Evolutionary conservation across 2,329 filamentous ascomycete species (phyloP), one percentile per base, ranked within the genome.

Genomic region (Fusarium oligoseptatum): DNA sequence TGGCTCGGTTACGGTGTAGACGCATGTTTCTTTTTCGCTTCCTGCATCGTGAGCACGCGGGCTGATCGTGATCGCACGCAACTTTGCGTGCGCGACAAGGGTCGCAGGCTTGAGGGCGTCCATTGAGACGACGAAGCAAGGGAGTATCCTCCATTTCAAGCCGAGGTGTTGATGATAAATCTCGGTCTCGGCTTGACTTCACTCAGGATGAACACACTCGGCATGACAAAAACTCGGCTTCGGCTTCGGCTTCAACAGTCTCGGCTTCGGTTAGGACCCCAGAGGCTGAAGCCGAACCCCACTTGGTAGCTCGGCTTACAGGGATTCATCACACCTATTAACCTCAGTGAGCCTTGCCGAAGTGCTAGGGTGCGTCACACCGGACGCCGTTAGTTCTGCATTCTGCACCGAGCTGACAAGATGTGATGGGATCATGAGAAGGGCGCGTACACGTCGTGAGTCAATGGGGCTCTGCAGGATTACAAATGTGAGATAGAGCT

Each of bases 41-140:
- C 56, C 71, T 79, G 69, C 85, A 86, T 41, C 84, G 80, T 43
- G 78, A 77, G 70, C 84, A 86, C 17, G 81, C 69, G 0, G 85
- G 85, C n/a, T 82, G 81, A 0, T 70, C 71, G 64, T 86, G 84
- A 66, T 86, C 84, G 75, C 85, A 86, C 7, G 85, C 84, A 8
- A 86, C 82, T 67, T 86, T 86, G 17, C 84, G 82, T 63, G 80
- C 81, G 12, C 83, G 81, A 63, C 84, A 86, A 27, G 83, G 83
- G 76, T 85, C 80, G 50, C 79, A 80, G 7, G 77, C 76, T 43
- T 80, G 79, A 6, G 76, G 77, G 2, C 79, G 76, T 41, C 79
- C 79, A 27, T 81, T 81, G 32, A 77, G 72, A 12, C 79, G 77
- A 36, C 79, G 76, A 1, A 79, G 71, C 29, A 78, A 66, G 48